These are phyloP conservation scores for Solanum raphanifolium DNA, from an alignment of 257 asterid species.

Conservation along the genomic window DNA sequence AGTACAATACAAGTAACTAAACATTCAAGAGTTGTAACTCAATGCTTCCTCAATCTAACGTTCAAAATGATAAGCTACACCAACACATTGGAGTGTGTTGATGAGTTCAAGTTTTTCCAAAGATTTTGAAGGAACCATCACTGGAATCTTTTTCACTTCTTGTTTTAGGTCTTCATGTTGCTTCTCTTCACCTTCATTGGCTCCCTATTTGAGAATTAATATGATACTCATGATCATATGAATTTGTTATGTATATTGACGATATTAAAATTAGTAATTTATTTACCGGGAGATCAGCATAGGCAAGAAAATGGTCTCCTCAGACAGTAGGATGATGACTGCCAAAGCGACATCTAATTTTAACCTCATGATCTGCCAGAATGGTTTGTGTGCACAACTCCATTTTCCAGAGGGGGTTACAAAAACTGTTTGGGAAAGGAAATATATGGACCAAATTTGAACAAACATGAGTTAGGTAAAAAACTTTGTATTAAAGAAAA, in stretches of 20 bases:
- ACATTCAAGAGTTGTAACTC: too few species aligned
- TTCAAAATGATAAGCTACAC: constrained; percentile 12
- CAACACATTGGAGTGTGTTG: constrained; percentile 5
- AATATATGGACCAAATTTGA: too few species aligned
- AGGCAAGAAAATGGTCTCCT: background rate
- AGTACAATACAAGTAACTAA: too few species aligned
- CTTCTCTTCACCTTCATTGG: background rate
- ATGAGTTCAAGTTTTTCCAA: background rate
- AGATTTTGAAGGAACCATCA: background rate
- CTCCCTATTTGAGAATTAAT: background rate
- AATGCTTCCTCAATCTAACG: background rate
- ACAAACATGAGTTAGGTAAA: too few species aligned
- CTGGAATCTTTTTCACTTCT: background rate
- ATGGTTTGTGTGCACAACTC: background rate
- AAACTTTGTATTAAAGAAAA: too few species aligned
- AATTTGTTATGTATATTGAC: background rate
- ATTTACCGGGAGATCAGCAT: background rate
- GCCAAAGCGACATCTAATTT: background rate
- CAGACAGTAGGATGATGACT: background rate
- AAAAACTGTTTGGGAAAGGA: too few species aligned
- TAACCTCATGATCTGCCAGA: background rate
- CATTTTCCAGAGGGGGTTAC: too few species aligned
- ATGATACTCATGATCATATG: background rate
- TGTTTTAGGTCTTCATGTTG: background rate
- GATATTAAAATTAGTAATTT: background rate